phyloP scores from a whole-genome alignment of 106 monocot genomes.

The Chionographis japonica region DNA sequence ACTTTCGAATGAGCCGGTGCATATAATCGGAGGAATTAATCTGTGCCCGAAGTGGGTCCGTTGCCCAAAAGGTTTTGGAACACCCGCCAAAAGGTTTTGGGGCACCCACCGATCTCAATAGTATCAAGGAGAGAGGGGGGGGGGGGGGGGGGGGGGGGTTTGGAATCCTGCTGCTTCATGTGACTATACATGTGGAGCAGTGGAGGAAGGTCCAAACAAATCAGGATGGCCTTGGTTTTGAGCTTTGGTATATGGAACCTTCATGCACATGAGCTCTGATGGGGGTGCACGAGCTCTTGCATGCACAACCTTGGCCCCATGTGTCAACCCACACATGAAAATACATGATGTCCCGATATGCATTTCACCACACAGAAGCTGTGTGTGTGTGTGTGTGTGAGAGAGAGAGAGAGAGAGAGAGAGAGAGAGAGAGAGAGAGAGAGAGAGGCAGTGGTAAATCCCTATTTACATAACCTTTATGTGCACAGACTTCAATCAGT shows the following conservation, averaged over 20 bases:
- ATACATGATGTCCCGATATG: not conserved
- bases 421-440: not conserved
- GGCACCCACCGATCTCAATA: too few relatives aligned
- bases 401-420: not conserved
- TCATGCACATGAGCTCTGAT: too few relatives aligned
- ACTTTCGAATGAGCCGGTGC: too few relatives aligned
- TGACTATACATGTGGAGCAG: conserved; percentile 15
- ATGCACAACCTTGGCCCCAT: too few relatives aligned
- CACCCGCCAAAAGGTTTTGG: too few relatives aligned
- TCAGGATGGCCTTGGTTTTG: not conserved
- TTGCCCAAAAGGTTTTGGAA: too few relatives aligned
- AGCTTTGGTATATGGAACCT: not conserved
- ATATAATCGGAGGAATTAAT: too few relatives aligned
- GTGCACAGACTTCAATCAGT: conserved; percentile 33
- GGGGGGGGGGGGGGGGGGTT: not conserved
- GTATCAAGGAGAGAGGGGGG: too few relatives aligned
- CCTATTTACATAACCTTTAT: conserved; percentile 31
- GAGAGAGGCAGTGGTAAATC: not conserved
- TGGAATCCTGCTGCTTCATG: not conserved
- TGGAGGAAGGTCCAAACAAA: not conserved
- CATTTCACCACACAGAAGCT: not conserved
- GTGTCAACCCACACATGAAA: too few relatives aligned
- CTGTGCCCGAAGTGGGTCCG: too few relatives aligned
- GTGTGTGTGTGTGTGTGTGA: not conserved
- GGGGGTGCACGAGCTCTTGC: too few relatives aligned